Evolutionary conservation across 2,329 filamentous ascomycete genomes (phyloP).

Genomic region (Ceratocystis papillata): DNA sequence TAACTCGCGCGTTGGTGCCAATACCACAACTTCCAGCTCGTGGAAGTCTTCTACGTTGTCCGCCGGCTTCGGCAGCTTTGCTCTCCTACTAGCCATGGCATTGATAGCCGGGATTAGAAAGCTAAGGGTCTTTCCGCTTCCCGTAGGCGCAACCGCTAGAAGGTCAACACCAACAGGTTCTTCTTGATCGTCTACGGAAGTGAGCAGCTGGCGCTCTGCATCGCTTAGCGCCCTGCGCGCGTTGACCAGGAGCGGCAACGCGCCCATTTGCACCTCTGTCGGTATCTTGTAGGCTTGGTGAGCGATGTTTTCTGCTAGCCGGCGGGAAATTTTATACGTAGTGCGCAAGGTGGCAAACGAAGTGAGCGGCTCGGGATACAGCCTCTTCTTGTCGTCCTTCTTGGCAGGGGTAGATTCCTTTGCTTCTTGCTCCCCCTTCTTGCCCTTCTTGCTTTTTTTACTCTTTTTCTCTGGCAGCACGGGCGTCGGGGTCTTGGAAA

Average conservation of each 20-base stretch:
- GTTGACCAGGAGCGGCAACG: constrained; percentile 64
- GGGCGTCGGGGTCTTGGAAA: constrained; percentile 38
- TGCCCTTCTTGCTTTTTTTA: constrained; percentile 38
- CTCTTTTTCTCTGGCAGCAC: constrained; percentile 35
- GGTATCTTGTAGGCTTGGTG: constrained; percentile 79
- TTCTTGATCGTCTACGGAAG: constrained; percentile 28
- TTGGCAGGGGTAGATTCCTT: constrained; percentile 28
- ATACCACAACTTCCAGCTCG: constrained; percentile 54
- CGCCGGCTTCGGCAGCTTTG: constrained; percentile 32
- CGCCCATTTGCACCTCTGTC: constrained; percentile 86
- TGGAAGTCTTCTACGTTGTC: constrained; percentile 35
- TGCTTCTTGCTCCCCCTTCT: constrained; percentile 33
- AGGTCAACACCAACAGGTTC: constrained; percentile 46
- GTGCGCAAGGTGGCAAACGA: constrained; percentile 63
- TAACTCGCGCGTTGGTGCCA: constrained; percentile 70
- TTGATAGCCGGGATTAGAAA: constrained; percentile 84
- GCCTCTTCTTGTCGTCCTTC: constrained; percentile 46
- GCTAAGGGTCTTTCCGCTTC: constrained; percentile 90
- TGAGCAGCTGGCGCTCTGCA: neutral
- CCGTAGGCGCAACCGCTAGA: constrained; percentile 81
- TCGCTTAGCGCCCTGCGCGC: constrained; percentile 40
- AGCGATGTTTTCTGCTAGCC: constrained; percentile 65
- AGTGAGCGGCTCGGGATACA: constrained; percentile 71
- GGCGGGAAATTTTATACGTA: constrained; percentile 60
- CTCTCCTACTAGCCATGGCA: constrained; percentile 51